Evolutionary conservation across 139 green algal species (phyloP), one percentile per base, ranked within the genome.

Genomic region (Deuterostichococcus epilithicus): DNA sequence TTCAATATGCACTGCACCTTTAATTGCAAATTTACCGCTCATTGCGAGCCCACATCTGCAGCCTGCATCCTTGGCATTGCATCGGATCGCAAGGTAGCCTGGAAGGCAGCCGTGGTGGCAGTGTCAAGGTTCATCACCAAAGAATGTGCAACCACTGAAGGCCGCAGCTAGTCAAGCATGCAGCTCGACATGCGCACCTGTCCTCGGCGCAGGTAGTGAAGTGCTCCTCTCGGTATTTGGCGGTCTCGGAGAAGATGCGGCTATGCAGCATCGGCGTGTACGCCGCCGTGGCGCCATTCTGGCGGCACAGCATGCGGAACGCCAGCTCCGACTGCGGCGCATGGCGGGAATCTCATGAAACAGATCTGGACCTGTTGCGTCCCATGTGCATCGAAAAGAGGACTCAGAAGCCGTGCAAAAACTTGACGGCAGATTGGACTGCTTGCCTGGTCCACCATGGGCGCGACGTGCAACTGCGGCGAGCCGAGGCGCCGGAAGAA

Each of bases 211-310:
- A 91, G 23, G 94, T 98, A 33, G 86, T 94, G 78, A 98, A 97
- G 75, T 93, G 83, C 81, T 98, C 94, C 26, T 72, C 79, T 35
- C 95, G 83, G 85, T 99, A 99, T 34, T 89, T 88, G 1, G 77
- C 37, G 39, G 82, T 76, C 71, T 96, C 86, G 0, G 81, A 73
- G 71, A 97, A 98, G 0, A 98, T 88, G n/a, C 93, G 85, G 4
- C 86, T 87, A 80, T 99, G 96, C 15, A 99, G 80, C 96, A 99
- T 99, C 35, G 96, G 96, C 0, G 96, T 98, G 85, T 99, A 99
- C 33, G 94, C 95, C 28, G 84, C 90, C 1, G 88, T 91, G 13
- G 95, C 91, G 44, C 96, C 96, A 78, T 99, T 85, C 26, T 78
- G 84, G 18, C 90, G 84, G 78, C 93, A 98, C 5, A 99, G 86